These are phyloP conservation scores for Melaleuca alternifolia DNA, from an alignment of 345 rosid genomes.

Conservation along the genomic window DNA sequence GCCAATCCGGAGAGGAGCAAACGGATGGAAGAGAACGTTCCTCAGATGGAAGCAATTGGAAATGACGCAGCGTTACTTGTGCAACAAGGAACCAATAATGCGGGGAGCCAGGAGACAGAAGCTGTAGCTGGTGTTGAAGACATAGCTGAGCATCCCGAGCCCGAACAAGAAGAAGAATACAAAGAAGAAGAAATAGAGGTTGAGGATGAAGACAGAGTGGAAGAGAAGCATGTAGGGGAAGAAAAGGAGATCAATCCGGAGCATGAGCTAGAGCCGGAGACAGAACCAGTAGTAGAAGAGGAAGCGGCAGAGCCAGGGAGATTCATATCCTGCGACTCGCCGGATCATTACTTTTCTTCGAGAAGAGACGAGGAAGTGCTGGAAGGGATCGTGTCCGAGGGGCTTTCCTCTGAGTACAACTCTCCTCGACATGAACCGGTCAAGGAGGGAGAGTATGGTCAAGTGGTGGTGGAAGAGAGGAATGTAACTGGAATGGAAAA, in stretches of 20 bases:
- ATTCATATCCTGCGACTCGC: conserved; percentile 10
- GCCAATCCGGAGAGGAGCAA: background rate
- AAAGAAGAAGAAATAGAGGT: background rate
- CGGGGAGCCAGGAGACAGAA: background rate
- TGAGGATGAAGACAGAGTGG: background rate
- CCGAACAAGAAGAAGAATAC: background rate
- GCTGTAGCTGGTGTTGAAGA: conserved; percentile 1
- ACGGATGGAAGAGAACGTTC: background rate
- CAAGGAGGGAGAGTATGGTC: conserved; percentile 4
- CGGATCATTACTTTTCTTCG: conserved; percentile 13
- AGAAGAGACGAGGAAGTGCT: conserved; percentile 21
- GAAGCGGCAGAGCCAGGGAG: conserved; percentile 1
- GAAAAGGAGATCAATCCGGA: background rate
- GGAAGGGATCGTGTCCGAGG: conserved; percentile 5
- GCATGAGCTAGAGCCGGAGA: background rate
- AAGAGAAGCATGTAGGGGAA: background rate
- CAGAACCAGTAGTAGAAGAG: background rate
- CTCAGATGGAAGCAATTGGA: background rate
- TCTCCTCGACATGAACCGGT: conserved; percentile 4
- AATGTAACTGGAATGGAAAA: background rate
- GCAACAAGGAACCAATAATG: background rate
- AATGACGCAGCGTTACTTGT: background rate
- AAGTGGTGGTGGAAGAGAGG: conserved; percentile 6
- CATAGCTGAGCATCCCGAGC: background rate
- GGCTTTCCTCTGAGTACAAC: background rate